These are phyloP conservation scores for Chrysanthemum makinoi DNA, from an alignment of 129 eudicot species.

Conservation along the genomic window DNA sequence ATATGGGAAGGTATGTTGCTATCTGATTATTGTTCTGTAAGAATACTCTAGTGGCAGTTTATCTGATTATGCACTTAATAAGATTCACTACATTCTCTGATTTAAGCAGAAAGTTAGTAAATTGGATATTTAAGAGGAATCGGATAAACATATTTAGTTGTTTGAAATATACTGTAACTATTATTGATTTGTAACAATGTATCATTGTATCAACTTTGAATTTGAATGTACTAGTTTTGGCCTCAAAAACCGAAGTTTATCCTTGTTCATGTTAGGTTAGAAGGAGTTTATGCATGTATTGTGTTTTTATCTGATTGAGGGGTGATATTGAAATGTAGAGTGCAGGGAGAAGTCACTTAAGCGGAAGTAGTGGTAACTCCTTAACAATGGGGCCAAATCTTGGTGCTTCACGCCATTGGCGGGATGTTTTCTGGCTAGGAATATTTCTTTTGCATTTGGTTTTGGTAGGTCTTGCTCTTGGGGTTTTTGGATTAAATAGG, in stretches of 20 bases:
- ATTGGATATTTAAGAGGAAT: too few species aligned
- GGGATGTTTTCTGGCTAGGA: conserved; percentile 84
- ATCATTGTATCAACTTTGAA: too few species aligned
- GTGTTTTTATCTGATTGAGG: conserved; percentile 12
- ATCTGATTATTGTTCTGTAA: not conserved
- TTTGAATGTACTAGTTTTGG: too few species aligned
- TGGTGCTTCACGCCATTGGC: conserved; percentile 76
- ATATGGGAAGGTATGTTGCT: too few species aligned
- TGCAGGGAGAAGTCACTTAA: conserved; percentile 46
- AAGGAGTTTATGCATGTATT: not conserved
- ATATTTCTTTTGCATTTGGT: conserved; percentile 65
- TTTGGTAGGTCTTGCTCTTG: conserved; percentile 65
- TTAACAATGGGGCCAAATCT: conserved; percentile 41
- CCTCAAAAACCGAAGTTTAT: not conserved
- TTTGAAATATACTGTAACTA: too few species aligned
- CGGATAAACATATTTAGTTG: too few species aligned
- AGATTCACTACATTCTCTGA: too few species aligned
- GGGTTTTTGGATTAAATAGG: conserved; percentile 72
- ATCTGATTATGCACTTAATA: not conserved
- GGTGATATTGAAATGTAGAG: conserved; percentile 46
- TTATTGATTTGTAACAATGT: too few species aligned
- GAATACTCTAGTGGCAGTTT: not conserved
- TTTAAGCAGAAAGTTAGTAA: too few species aligned
- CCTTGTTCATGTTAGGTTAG: not conserved
- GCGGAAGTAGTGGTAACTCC: conserved; percentile 42